Conservation (phyloP, 495 filamentous ascomycete genomes). For the Delitschia confertaspora region DNA sequence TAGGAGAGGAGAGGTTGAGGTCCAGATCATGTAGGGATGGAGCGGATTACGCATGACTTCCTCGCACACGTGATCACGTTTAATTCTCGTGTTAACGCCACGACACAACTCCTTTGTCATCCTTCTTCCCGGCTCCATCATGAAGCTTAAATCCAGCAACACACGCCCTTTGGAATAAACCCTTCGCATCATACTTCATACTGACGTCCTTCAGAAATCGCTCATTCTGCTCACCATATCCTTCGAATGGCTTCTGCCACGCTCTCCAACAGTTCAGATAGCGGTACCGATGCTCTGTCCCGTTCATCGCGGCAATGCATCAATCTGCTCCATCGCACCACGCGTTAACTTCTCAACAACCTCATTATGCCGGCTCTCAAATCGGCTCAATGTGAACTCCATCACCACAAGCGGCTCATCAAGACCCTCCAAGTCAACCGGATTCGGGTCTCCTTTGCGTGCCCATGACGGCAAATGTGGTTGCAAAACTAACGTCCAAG, state of each 20-base stretch:
- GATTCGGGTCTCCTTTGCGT: constrained; percentile 21
- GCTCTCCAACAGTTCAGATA: constrained; percentile 13
- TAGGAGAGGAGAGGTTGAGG: no score
- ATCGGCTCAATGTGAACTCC: constrained; percentile 30
- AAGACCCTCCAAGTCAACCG: constrained; percentile 22
- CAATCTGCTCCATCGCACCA: constrained; percentile 26
- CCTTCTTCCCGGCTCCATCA: not conserved
- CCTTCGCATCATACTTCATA: constrained; percentile 1
- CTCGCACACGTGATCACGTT: no score
- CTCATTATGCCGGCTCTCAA: constrained; percentile 28
- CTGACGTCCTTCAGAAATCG: not conserved
- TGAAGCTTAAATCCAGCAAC: constrained; percentile 1
- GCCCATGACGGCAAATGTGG: constrained; percentile 1
- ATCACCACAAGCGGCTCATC: constrained; percentile 26
- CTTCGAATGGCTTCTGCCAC: constrained; percentile 10
- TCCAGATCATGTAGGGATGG: no score
- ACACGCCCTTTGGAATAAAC: constrained; percentile 14
- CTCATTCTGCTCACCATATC: constrained; percentile 6
- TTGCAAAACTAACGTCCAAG: constrained; percentile 9
- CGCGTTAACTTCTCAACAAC: constrained; percentile 26
- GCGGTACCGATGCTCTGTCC: constrained; percentile 5
- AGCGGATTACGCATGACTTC: no score
- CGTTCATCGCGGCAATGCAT: not conserved
- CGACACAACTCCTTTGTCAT: constrained; percentile 1
- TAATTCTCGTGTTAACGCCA: no score